Evolutionary conservation across 1,284 basidiomycete species (phyloP).

Genomic region (Ustilago tritici): DNA sequence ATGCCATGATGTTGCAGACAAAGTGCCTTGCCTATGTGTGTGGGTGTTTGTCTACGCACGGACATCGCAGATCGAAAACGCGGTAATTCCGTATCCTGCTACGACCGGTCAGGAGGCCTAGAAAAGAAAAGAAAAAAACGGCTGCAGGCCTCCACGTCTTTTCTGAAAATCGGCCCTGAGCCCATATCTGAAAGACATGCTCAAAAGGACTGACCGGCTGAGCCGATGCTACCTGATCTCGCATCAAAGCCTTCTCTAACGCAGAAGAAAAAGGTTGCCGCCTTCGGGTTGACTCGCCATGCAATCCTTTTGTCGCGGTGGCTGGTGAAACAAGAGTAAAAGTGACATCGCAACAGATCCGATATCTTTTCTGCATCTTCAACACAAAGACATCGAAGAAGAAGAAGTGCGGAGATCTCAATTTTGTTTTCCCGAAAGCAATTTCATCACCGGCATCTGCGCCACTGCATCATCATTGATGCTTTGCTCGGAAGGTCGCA

Average conservation of each 20-base stretch:
- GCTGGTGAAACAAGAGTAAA: neutral
- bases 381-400: neutral
- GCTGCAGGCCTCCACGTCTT: slow-evolving; percentile 10
- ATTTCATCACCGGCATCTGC: slow-evolving; percentile 13
- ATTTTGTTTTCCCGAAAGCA: slow-evolving; percentile 2
- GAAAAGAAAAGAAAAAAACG: neutral
- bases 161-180: slow-evolving; percentile 9
- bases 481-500: neutral
- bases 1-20: neutral
- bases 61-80: slow-evolving; percentile 29
- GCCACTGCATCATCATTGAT: neutral
- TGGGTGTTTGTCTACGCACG: slow-evolving; percentile 14
- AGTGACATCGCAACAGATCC: slow-evolving; percentile 13
- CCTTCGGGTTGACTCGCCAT: slow-evolving; percentile 9
- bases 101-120: slow-evolving; percentile 19
- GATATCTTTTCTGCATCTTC: slow-evolving; percentile 12
- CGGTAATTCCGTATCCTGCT: slow-evolving; percentile 35
- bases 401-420: slow-evolving; percentile 8
- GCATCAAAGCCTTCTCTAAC: neutral
- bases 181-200: slow-evolving; percentile 10
- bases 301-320: neutral
- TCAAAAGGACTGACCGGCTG: slow-evolving; percentile 7
- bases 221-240: slow-evolving; percentile 8
- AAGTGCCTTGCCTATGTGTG: neutral
- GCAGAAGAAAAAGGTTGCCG: neutral